phyloP scores from a whole-genome alignment of 2,329 filamentous ascomycete genomes.

The Sporothrix sp. region DNA sequence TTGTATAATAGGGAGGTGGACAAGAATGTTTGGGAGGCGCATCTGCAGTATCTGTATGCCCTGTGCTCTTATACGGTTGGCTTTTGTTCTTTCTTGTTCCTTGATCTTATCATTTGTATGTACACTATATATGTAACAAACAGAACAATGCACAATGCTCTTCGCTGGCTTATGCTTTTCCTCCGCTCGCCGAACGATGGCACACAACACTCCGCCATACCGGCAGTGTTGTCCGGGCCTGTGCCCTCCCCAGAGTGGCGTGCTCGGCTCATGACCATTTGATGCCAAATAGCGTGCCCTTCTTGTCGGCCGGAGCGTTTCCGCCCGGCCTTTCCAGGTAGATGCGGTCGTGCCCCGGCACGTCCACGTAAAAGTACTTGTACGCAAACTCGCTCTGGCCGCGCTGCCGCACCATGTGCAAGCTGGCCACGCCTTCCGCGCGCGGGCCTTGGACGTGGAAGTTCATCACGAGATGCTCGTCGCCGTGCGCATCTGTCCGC shows the following conservation, averaged over 20 bases:
- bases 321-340: conserved; percentile 49
- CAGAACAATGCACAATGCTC: background rate
- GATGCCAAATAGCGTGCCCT: conserved; percentile 51
- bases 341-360: conserved; percentile 58
- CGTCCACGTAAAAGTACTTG: conserved; percentile 68
- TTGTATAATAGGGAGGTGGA: no score
- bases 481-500: conserved; percentile 62
- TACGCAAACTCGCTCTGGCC: conserved; percentile 64
- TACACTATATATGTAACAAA: background rate
- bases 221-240: no score
- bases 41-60: no score
- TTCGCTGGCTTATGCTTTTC: background rate
- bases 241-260: background rate
- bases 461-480: conserved; percentile 73
- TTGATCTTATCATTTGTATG: conserved; percentile 1
- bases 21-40: no score
- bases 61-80: background rate
- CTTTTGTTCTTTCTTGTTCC: background rate
- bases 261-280: conserved; percentile 41
- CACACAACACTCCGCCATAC: background rate
- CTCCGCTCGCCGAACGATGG: conserved; percentile 3
- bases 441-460: conserved; percentile 78
- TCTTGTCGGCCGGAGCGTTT: conserved; percentile 20
- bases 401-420: conserved; percentile 65
- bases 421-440: conserved; percentile 60